Conservation (phyloP, 805 yeast species). For the Metschnikowia orientalis region DNA sequence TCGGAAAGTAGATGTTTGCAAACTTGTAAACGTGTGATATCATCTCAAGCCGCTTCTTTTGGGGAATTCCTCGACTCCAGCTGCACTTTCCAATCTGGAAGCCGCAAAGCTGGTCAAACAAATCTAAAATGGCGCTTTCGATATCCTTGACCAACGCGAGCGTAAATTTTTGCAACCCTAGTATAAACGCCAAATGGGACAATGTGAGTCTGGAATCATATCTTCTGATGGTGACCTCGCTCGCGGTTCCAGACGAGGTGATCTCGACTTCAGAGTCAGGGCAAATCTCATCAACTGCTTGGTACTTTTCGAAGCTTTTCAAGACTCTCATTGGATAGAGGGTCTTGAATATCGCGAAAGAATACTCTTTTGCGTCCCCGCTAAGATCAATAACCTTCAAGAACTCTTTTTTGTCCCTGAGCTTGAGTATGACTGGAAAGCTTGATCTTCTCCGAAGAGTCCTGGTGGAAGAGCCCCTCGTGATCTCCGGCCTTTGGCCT, state of each 20-base stretch:
- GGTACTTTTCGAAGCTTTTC: conserved; percentile 6
- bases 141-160: conserved; percentile 53
- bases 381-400: conserved; percentile 8
- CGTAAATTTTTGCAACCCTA: conserved; percentile 24
- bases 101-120: conserved; percentile 54
- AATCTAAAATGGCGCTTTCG: conserved; percentile 49
- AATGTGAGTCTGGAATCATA: conserved; percentile 15
- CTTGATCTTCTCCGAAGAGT: too few relatives aligned
- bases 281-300: neutral
- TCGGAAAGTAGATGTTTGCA: conserved; percentile 45
- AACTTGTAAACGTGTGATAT: conserved; percentile 46
- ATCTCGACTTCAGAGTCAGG: conserved; percentile 1
- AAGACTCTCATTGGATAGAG: conserved; percentile 5
- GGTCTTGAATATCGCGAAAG: conserved; percentile 10
- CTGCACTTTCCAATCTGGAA: conserved; percentile 75
- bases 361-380: conserved; percentile 13
- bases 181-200: conserved; percentile 10
- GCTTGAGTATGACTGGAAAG: conserved; percentile 10
- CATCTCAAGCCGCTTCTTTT: conserved; percentile 44
- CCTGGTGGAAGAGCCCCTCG: too few relatives aligned
- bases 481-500: too few relatives aligned
- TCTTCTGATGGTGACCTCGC: conserved; percentile 7
- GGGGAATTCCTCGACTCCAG: conserved; percentile 78
- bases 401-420: conserved; percentile 2
- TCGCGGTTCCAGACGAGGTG: neutral